phyloP scores from a whole-genome alignment of 352 stramenopile genomes.

The Phytophthora cajani region DNA sequence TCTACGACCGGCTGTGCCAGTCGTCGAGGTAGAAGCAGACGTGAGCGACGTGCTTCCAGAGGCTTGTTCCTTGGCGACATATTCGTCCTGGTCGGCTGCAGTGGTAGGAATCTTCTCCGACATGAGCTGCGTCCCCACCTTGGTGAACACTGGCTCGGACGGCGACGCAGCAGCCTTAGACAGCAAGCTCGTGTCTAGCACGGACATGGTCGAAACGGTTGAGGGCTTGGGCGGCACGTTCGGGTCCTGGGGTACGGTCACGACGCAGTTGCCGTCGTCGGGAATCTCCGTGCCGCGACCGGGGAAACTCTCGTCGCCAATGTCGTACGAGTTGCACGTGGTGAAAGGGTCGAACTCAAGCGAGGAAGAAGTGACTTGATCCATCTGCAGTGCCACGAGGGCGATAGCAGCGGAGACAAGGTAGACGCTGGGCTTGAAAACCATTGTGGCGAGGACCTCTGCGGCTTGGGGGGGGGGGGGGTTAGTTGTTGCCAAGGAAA shows the following conservation, averaged over 20 bases:
- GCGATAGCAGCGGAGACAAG: slow-evolving; percentile 4
- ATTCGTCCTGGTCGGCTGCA: slow-evolving; percentile 1
- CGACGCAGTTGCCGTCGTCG: slow-evolving; percentile 10
- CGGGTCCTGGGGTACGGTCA: slow-evolving; percentile 10
- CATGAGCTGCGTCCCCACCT: slow-evolving; percentile 13
- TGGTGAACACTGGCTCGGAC: slow-evolving; percentile 1
- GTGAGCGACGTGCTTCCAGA: not conserved
- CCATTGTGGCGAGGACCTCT: not conserved
- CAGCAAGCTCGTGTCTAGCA: slow-evolving; percentile 12
- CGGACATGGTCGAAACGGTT: slow-evolving; percentile 6
- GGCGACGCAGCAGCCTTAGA: slow-evolving; percentile 12
- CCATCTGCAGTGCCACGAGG: slow-evolving; percentile 6
- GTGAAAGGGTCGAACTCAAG: slow-evolving; percentile 9
- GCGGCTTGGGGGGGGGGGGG: not conserved
- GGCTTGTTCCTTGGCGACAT: not conserved
- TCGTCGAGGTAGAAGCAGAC: not conserved
- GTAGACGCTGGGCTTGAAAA: slow-evolving; percentile 6
- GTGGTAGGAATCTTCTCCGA: not conserved
- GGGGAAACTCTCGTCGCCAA: slow-evolving; percentile 9
- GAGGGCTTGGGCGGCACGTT: slow-evolving; percentile 4
- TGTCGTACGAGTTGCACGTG: slow-evolving; percentile 8
- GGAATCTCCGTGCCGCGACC: slow-evolving; percentile 4
- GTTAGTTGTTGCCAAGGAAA: not conserved
- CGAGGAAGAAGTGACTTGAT: slow-evolving; percentile 2
- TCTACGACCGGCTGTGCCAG: not conserved